Evolutionary conservation across 164 flowering plant species (phyloP).

Genomic region (Dillenia turbinata): DNA sequence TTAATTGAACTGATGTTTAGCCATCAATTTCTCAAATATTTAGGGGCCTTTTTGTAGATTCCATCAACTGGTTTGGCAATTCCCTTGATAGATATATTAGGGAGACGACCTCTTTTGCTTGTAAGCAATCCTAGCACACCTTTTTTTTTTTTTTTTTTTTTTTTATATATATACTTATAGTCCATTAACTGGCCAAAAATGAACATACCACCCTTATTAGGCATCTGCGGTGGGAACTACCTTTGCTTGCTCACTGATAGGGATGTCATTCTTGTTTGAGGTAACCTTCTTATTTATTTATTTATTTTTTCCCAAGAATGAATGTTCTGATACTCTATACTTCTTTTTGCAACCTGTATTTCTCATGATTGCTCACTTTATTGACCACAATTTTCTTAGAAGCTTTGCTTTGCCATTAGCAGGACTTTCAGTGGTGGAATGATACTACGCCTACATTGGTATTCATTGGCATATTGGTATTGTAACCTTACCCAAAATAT

Average conservation of each 20-base stretch:
- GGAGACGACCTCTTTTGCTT: constrained; percentile 70
- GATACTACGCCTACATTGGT: constrained; percentile 39
- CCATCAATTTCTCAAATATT: neutral
- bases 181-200: neutral
- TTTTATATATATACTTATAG: neutral
- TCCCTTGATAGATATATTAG: constrained; percentile 71
- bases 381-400: neutral
- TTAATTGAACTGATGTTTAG: neutral
- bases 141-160: neutral
- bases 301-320: neutral
- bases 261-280: constrained; percentile 62
- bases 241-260: constrained; percentile 65
- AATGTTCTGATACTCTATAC: neutral
- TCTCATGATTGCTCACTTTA: neutral
- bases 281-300: constrained; percentile 9
- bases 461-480: constrained; percentile 63
- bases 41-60: constrained; percentile 34
- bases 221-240: constrained; percentile 78
- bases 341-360: neutral
- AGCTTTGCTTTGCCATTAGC: neutral
- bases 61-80: constrained; percentile 67
- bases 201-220: constrained; percentile 25
- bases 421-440: constrained; percentile 37
- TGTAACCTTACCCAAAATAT: no score
- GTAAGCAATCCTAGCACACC: constrained; percentile 20